A percentile compares a stretch with the other conserved stretches of the same genome.
Evolutionary conservation across 192 early-diverging fungal species (phyloP).

Genomic region (Borealophlyctis nickersoniae): DNA sequence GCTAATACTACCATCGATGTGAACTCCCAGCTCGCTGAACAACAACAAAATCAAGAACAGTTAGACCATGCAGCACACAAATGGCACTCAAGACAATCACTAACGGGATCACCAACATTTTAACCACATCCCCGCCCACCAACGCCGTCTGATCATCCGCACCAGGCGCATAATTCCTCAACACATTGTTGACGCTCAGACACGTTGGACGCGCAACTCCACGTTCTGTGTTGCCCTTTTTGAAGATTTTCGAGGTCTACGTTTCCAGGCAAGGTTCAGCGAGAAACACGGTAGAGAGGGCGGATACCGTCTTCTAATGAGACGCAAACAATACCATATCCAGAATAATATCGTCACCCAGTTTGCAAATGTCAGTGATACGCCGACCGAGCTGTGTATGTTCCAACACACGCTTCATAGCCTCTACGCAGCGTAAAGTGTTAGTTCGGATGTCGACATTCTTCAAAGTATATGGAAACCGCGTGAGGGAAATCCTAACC

Average conservation of each 20-base stretch:
- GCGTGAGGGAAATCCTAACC: conserved; percentile 40
- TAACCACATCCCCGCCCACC: conserved; percentile 82
- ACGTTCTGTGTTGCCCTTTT: conserved; percentile 33
- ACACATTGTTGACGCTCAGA: conserved; percentile 78
- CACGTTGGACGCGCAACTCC: conserved; percentile 82
- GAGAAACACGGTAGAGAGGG: no score
- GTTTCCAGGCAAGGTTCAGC: background rate
- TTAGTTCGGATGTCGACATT: background rate
- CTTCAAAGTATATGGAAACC: conserved; percentile 2
- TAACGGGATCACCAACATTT: conserved; percentile 68
- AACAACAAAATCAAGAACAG: background rate
- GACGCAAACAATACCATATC: conserved; percentile 15
- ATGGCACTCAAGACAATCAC: background rate
- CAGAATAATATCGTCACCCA: conserved; percentile 37
- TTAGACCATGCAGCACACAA: background rate
- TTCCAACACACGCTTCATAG: conserved; percentile 31
- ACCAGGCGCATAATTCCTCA: conserved; percentile 82
- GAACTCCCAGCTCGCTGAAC: conserved; percentile 74
- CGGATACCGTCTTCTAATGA: background rate
- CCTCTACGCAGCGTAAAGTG: conserved; percentile 11
- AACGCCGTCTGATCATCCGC: conserved; percentile 59
- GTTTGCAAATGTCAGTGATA: conserved; percentile 32
- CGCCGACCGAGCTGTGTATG: conserved; percentile 14
- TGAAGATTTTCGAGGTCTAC: conserved; percentile 33
- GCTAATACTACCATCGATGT: conserved; percentile 77